Conservation (phyloP, 2,329 filamentous ascomycete genomes). For the Phyllosticta ampelicida region DNA sequence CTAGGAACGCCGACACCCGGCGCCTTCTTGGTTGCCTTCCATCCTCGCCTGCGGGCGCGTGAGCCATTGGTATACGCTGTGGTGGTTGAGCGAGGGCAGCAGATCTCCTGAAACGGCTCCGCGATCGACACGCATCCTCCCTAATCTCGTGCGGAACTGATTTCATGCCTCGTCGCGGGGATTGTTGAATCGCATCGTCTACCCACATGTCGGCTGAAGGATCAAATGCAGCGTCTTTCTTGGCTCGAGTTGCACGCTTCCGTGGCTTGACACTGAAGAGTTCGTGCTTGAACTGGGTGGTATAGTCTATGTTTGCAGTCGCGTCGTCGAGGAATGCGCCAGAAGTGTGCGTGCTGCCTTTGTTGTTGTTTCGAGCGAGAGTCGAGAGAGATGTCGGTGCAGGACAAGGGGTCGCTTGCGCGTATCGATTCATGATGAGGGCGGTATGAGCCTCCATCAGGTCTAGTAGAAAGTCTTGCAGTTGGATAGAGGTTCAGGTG, state of each 20-base stretch:
- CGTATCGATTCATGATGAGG: slow-evolving; percentile 23
- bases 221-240: slow-evolving; percentile 19
- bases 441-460: neutral
- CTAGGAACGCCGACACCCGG: slow-evolving; percentile 26
- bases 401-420: slow-evolving; percentile 27
- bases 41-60: slow-evolving; percentile 9
- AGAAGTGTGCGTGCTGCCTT: neutral
- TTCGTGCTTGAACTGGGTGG: slow-evolving; percentile 23
- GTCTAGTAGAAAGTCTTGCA: neutral
- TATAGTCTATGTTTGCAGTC: slow-evolving; percentile 29
- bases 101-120: slow-evolving; percentile 17
- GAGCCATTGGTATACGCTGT: slow-evolving; percentile 23
- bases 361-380: neutral
- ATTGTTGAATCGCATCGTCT: slow-evolving; percentile 22
- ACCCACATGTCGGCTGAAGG: slow-evolving; percentile 25
- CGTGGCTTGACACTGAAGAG: slow-evolving; percentile 24
- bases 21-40: slow-evolving; percentile 21
- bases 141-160: slow-evolving; percentile 16
- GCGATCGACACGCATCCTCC: neutral
- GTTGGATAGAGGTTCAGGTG: neutral
- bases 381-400: slow-evolving; percentile 16
- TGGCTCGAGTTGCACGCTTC: slow-evolving; percentile 18
- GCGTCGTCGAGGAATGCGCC: slow-evolving; percentile 16
- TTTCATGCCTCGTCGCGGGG: slow-evolving; percentile 20
- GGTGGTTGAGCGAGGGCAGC: slow-evolving; percentile 27